A percentile compares a stretch with the other conserved stretches of the same genome.
phyloP scores from a whole-genome alignment of 2,329 filamentous ascomycete genomes.

The Xylaria sp. region DNA sequence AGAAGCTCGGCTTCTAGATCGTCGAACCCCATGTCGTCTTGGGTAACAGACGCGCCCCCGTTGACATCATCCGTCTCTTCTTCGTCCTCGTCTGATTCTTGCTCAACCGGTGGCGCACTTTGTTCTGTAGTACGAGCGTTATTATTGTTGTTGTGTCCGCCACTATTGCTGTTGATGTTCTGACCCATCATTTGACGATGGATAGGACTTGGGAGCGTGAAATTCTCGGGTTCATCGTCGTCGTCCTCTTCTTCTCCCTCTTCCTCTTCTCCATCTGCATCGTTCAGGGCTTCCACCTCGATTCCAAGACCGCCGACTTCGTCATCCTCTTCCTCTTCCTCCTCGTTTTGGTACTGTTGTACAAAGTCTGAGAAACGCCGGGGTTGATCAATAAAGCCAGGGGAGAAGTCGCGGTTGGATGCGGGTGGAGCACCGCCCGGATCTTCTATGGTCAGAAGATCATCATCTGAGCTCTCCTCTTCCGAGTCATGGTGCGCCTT shows the following conservation, averaged over 20 bases:
- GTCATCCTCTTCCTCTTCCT: constrained; percentile 28
- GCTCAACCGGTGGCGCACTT: constrained; percentile 36
- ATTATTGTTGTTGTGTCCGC: constrained; percentile 30
- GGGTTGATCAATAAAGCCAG: constrained; percentile 51
- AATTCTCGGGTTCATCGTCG: constrained; percentile 47
- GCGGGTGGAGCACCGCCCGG: constrained; percentile 54
- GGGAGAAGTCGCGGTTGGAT: constrained; percentile 52
- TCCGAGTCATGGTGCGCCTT: constrained; percentile 42
- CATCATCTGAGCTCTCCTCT: constrained; percentile 62
- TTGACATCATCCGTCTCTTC: constrained; percentile 42
- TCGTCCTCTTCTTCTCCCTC: constrained; percentile 44
- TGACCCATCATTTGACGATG: constrained; percentile 45
- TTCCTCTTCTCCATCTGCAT: constrained; percentile 52
- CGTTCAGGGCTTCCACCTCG: constrained; percentile 49
- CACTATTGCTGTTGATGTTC: constrained; percentile 30
- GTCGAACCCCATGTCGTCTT: constrained; percentile 36
- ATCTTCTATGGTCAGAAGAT: constrained; percentile 65
- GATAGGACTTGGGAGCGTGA: constrained; percentile 61
- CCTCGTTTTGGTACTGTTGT: constrained; percentile 49
- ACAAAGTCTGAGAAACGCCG: constrained; percentile 61
- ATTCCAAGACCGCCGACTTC: constrained; percentile 49
- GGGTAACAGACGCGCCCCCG: constrained; percentile 34
- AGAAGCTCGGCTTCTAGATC: constrained; percentile 41
- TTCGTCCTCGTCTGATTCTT: constrained; percentile 37
- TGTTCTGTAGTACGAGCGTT: constrained; percentile 24